phyloP scores from a whole-genome alignment of 2,329 filamentous ascomycete species.

The Exutisphaerella laricina region DNA sequence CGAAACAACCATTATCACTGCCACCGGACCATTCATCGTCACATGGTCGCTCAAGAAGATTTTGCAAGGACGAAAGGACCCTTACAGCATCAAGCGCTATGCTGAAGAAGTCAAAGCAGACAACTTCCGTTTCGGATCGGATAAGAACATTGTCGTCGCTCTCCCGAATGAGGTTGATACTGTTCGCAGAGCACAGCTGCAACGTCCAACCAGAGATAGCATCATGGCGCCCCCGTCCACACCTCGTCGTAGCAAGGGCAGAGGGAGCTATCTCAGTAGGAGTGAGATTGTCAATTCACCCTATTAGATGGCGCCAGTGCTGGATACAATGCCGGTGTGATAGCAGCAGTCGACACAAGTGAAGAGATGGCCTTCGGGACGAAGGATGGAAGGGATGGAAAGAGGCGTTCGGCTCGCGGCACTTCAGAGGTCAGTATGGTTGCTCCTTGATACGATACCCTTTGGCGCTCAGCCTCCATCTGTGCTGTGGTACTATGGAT shows the following conservation, averaged over 20 bases:
- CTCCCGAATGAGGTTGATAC: slow-evolving; percentile 97
- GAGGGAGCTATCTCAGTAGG: slow-evolving; percentile 65
- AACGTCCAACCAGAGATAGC: slow-evolving; percentile 85
- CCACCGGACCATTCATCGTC: slow-evolving; percentile 92
- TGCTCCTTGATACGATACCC: too few species aligned
- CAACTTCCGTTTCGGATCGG: slow-evolving; percentile 94
- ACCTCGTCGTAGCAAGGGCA: slow-evolving; percentile 26
- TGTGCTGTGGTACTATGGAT: too few species aligned
- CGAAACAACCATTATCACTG: slow-evolving; percentile 94
- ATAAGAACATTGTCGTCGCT: slow-evolving; percentile 97
- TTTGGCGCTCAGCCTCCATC: too few species aligned
- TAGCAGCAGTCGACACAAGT: neutral
- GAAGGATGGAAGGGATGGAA: neutral
- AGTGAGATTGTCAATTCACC: slow-evolving; percentile 79
- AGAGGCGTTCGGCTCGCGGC: neutral
- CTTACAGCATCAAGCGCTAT: slow-evolving; percentile 96
- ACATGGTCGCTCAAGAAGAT: slow-evolving; percentile 96
- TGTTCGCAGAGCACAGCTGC: slow-evolving; percentile 80
- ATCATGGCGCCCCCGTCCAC: slow-evolving; percentile 52
- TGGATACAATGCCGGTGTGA: neutral
- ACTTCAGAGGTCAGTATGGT: too few species aligned
- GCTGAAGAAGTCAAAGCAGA: slow-evolving; percentile 93
- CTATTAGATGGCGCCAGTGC: slow-evolving; percentile 38
- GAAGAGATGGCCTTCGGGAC: neutral
- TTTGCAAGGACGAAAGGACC: slow-evolving; percentile 70